Conservation (phyloP, 2,329 filamentous ascomycete species). For the Stemphylium lycopersici region DNA sequence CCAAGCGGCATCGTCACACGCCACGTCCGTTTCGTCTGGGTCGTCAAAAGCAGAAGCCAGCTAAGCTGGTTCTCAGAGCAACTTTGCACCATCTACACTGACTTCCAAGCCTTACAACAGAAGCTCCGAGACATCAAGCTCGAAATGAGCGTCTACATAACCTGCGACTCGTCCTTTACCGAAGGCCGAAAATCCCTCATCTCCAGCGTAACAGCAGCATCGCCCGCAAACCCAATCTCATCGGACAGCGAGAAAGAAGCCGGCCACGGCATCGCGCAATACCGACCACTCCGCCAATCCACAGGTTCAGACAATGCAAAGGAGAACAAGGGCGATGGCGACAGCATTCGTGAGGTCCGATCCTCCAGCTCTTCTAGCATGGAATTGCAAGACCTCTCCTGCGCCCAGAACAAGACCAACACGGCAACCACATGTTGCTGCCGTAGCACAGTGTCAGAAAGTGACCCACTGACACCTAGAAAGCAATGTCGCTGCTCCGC, state of each 20-base stretch:
- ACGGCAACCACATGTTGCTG: constrained; percentile 54
- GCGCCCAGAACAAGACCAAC: constrained; percentile 27
- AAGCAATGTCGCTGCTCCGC: constrained; percentile 25
- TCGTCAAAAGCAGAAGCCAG: constrained; percentile 61
- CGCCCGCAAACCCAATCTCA: constrained; percentile 13
- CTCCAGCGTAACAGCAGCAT: constrained; percentile 28
- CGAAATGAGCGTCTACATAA: constrained; percentile 62
- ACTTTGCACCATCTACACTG: constrained; percentile 53
- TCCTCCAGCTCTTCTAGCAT: constrained; percentile 8
- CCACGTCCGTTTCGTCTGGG: constrained; percentile 63
- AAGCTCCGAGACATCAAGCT: constrained; percentile 51
- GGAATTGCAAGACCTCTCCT: constrained; percentile 30
- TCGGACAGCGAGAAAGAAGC: not conserved
- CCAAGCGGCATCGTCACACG: constrained; percentile 51
- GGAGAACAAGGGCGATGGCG: not conserved
- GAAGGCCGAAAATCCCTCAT: constrained; percentile 48
- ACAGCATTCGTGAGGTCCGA: constrained; percentile 33
- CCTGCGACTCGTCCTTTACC: constrained; percentile 58
- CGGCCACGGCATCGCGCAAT: constrained; percentile 28
- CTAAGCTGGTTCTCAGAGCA: constrained; percentile 61
- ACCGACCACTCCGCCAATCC: constrained; percentile 15
- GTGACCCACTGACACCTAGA: constrained; percentile 35
- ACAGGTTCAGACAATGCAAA: not conserved
- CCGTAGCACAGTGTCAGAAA: constrained; percentile 52
- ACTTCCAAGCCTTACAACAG: constrained; percentile 51